Conservation (phyloP, 805 yeast genomes). For the Cyberlindnera misumaiensis region DNA sequence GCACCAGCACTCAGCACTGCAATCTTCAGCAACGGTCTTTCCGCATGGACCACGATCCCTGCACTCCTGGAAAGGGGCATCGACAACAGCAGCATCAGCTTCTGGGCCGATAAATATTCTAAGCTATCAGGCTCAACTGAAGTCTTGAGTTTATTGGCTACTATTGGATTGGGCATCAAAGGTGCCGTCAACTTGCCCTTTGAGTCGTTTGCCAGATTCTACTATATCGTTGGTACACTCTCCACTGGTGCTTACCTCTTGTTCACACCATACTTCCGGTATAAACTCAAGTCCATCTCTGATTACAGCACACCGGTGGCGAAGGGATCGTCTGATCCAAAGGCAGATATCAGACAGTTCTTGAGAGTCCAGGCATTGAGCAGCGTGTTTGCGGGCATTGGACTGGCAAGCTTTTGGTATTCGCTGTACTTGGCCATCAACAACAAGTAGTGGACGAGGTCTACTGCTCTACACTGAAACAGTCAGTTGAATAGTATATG, state of each 20-base stretch:
- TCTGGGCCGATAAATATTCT: constrained; percentile 12
- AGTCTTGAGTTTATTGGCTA: constrained; percentile 6
- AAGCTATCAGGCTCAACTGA: constrained; percentile 7
- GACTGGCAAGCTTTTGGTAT: constrained; percentile 11
- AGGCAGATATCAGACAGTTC: constrained; percentile 9
- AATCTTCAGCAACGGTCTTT: constrained; percentile 10
- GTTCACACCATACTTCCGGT: constrained; percentile 13
- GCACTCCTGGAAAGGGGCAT: constrained; percentile 10
- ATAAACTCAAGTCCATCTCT: constrained; percentile 9
- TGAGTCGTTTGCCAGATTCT: constrained; percentile 12
- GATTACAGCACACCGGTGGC: constrained; percentile 2
- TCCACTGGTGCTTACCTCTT: constrained; percentile 9
- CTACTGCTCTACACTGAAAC: too few relatives aligned
- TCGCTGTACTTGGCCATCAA: constrained; percentile 11
- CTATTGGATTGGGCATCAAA: constrained; percentile 12
- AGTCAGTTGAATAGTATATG: too few relatives aligned
- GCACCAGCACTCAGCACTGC: constrained; percentile 14
- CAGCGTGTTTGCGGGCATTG: constrained; percentile 12
- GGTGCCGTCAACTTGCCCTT: constrained; percentile 10
- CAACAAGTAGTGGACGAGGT: not conserved
- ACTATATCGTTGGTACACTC: constrained; percentile 13
- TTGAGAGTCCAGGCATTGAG: constrained; percentile 10
- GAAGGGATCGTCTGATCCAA: constrained; percentile 8
- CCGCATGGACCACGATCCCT: constrained; percentile 15
- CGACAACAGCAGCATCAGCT: constrained; percentile 8